Percentiles rank a stretch among this genome's conserved stretches.
Conservation (phyloP, 2,329 filamentous ascomycete genomes). For the Xylariaceae sp. region DNA sequence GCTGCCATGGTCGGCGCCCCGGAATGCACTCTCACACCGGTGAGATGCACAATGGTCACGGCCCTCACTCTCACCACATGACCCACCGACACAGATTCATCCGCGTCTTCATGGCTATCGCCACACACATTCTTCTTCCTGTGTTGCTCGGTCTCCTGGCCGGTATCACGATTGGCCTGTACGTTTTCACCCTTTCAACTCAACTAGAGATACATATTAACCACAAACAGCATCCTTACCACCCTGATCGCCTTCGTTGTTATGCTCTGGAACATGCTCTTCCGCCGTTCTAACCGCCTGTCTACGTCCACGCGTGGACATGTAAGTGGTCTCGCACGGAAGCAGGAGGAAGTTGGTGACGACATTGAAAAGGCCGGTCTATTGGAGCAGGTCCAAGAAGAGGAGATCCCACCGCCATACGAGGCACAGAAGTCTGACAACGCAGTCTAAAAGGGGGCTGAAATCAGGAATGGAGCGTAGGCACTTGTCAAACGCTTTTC, state of each 20-base stretch:
- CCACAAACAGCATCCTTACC: conserved; percentile 47
- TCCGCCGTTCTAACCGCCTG: conserved; percentile 40
- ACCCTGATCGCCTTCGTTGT: conserved; percentile 50
- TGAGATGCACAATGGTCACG: conserved; percentile 7
- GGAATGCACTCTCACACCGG: conserved; percentile 16
- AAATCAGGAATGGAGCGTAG: background rate
- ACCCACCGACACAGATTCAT: conserved; percentile 37
- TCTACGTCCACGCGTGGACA: conserved; percentile 32
- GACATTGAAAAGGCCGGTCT: conserved; percentile 49
- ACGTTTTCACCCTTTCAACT: conserved; percentile 29
- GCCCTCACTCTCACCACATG: conserved; percentile 7
- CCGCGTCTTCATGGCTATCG: conserved; percentile 49
- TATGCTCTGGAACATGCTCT: conserved; percentile 48
- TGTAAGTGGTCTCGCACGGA: conserved; percentile 31
- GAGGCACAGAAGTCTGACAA: conserved; percentile 30
- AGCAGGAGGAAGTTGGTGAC: conserved; percentile 35
- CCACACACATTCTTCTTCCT: conserved; percentile 60
- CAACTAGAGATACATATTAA: conserved; percentile 25
- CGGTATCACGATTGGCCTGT: conserved; percentile 62
- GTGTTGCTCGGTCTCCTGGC: conserved; percentile 63
- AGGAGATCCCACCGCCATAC: conserved; percentile 31
- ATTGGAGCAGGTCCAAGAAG: conserved; percentile 37
- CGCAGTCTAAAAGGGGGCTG: conserved; percentile 18
- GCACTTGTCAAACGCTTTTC: background rate
- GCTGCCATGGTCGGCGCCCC: conserved; percentile 33